A percentile compares a stretch with the other conserved stretches of the same genome.
phyloP scores from a whole-genome alignment of 139 green algal species.

The Chlamydomonas sphaeroides region DNA sequence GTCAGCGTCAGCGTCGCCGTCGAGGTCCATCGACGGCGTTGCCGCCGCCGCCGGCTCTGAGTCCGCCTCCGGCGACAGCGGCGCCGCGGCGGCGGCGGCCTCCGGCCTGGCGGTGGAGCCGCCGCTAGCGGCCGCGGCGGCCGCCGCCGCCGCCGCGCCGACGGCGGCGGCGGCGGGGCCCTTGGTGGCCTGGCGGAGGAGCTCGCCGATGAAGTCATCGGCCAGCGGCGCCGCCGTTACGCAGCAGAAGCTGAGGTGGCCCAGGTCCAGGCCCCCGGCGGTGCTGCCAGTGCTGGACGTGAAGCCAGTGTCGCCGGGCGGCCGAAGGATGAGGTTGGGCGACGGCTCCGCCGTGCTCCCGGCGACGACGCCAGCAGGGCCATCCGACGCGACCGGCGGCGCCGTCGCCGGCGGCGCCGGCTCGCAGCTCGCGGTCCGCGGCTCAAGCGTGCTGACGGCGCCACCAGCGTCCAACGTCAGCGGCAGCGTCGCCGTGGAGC shows the following conservation, averaged over 20 bases:
- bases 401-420: too few species aligned
- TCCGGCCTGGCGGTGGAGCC: not conserved
- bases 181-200: slow-evolving; percentile 3
- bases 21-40: not conserved
- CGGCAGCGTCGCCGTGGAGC: too few species aligned
- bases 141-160: slow-evolving; percentile 21
- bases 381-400: too few species aligned
- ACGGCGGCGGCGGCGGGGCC: slow-evolving; percentile 6
- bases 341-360: not conserved
- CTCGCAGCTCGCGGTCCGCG: too few species aligned
- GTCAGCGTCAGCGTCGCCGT: not conserved
- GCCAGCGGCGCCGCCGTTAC: slow-evolving; percentile 11
- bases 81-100: not conserved
- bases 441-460: too few species aligned
- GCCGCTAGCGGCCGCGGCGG: not conserved
- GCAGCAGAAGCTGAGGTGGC: slow-evolving; percentile 8
- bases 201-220: slow-evolving; percentile 37
- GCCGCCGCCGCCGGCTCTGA: not conserved
- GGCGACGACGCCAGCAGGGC: too few species aligned
- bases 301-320: not conserved
- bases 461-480: too few species aligned
- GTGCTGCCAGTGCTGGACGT: too few species aligned
- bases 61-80: not conserved
- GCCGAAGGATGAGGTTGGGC: not conserved
- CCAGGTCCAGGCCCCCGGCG: slow-evolving; percentile 1